phyloP scores from a whole-genome alignment of 2,329 filamentous ascomycete species.

The Colletotrichum chlorophyti region DNA sequence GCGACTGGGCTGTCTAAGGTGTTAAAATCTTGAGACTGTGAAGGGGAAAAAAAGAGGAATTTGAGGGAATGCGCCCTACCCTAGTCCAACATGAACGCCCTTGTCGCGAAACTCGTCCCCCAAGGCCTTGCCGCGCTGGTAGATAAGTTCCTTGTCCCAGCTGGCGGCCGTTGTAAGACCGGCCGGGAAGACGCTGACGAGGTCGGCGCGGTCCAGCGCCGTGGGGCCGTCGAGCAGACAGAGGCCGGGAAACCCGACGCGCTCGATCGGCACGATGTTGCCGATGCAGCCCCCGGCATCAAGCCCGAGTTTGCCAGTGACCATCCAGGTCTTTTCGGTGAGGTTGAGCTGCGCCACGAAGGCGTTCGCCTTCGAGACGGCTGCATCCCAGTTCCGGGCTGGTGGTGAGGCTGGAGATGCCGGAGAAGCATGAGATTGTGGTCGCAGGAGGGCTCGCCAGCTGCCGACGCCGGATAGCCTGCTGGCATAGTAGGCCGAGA shows the following conservation, averaged over 20 bases:
- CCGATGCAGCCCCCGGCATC: constrained; percentile 73
- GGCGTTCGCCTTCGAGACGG: constrained; percentile 73
- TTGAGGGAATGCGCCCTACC: constrained; percentile 39
- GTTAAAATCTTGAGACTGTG: background rate
- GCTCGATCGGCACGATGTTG: constrained; percentile 61
- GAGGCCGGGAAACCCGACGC: constrained; percentile 72
- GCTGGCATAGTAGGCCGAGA: constrained; percentile 26
- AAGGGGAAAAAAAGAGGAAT: background rate
- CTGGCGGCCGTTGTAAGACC: constrained; percentile 81
- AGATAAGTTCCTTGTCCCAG: constrained; percentile 80
- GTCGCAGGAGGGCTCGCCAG: constrained; percentile 20
- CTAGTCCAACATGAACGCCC: constrained; percentile 77
- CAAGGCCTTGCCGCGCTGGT: constrained; percentile 71
- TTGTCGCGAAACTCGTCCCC: constrained; percentile 73
- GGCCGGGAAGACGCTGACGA: constrained; percentile 71
- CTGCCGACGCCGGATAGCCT: constrained; percentile 26
- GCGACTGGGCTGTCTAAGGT: constrained; percentile 61
- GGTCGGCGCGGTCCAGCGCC: constrained; percentile 58
- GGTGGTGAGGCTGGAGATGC: background rate
- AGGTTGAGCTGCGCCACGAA: constrained; percentile 75
- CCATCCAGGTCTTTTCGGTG: constrained; percentile 80
- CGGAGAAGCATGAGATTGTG: constrained; percentile 18
- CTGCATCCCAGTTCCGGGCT: constrained; percentile 63
- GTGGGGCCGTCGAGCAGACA: constrained; percentile 86
- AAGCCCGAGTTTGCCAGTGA: constrained; percentile 78